Base-by-base conservation (phyloP, 139 green algal species). In the Chlorella sp. region DNA sequence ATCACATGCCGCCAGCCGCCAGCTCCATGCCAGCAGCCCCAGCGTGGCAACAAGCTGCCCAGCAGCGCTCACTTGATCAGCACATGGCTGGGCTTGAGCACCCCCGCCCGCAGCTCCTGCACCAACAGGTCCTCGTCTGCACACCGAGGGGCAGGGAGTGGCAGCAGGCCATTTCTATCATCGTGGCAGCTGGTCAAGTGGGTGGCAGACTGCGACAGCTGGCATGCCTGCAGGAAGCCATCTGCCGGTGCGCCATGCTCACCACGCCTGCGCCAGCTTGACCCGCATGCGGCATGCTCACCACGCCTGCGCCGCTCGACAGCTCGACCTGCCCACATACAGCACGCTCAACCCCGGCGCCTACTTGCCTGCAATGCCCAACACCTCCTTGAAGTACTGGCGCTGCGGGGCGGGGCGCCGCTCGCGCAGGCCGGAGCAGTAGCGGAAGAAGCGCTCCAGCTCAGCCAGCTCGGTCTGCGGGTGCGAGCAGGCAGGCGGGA, bases 51-150 rank as follows among this genome's bases (percentile, higher is more conserved):
- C 44, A 51, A 51, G 44, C 30, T 16, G 34, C 16, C 34, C 3
- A n/a, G 64, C 41, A 60, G 3, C 12, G 69, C 56, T 4, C 57
- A 72, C 75, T 57, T 39, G 11, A 82, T 55, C 16, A 98, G 55
- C 28, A 94, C 88, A 71, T 93, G 97, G 60, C 93, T 94, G 34
- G 96, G 95, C 34, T 94, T 90, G 80, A 98, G 90, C 91, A 98
- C 74, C 2, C 94, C 92, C 4, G 95, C 93, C 0, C 86, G 86
- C 20, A 92, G 72, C 85, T 91, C 90, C 78, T 96, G 93, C 70
- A 86, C 65, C 30, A 98, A 38, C 13, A 98, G 81, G 73, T 95
- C 91, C 44, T 87, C 30, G 2, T 85, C 69, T 51, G 85, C 92
- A n/a, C 21, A n/a, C 60, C 36, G 36, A 23, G 38, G 39, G 26